A percentile compares a stretch with the other conserved stretches of the same genome.
Evolutionary conservation across 768 basidiomycete species (phyloP).

Genomic region (Amanita pseudoporphyria): DNA sequence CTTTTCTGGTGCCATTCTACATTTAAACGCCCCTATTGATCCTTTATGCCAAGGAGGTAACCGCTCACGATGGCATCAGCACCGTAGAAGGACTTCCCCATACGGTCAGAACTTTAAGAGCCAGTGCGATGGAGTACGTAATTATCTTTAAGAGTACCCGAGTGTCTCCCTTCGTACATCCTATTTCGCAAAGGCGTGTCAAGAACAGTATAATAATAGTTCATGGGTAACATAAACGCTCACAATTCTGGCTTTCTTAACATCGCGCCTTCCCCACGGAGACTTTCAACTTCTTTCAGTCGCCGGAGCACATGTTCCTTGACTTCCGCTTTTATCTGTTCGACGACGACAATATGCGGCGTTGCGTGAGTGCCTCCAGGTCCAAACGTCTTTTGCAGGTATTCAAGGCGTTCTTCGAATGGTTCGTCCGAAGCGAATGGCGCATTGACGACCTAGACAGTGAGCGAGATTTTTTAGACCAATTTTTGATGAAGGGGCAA

Average conservation of each 20-base stretch:
- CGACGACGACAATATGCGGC: slow-evolving; percentile 36
- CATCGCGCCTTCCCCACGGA: slow-evolving; percentile 55
- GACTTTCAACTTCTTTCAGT: slow-evolving; percentile 41
- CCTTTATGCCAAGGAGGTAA: slow-evolving; percentile 40
- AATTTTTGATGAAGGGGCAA: neutral
- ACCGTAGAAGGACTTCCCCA: slow-evolving; percentile 42
- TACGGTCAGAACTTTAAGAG: neutral
- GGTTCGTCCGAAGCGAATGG: slow-evolving; percentile 35
- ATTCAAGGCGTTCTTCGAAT: slow-evolving; percentile 42
- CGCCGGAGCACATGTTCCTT: slow-evolving; percentile 44
- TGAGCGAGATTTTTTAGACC: neutral
- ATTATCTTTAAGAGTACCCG: slow-evolving; percentile 41
- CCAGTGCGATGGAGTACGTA: neutral
- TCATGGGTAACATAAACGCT: slow-evolving; percentile 14
- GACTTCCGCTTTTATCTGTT: slow-evolving; percentile 33
- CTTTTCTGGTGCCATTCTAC: slow-evolving; percentile 54
- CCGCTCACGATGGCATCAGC: slow-evolving; percentile 53
- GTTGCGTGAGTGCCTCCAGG: slow-evolving; percentile 31
- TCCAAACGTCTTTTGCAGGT: slow-evolving; percentile 37
- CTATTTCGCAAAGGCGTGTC: slow-evolving; percentile 16
- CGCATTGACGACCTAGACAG: slow-evolving; percentile 43
- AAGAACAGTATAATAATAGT: neutral
- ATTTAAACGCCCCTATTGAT: slow-evolving; percentile 39
- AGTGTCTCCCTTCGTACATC: slow-evolving; percentile 40
- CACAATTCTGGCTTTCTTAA: slow-evolving; percentile 40